Evolutionary conservation across 352 stramenopile species (phyloP), one percentile per base, ranked within the genome.

Genomic region (Globisporangium spiculum): DNA sequence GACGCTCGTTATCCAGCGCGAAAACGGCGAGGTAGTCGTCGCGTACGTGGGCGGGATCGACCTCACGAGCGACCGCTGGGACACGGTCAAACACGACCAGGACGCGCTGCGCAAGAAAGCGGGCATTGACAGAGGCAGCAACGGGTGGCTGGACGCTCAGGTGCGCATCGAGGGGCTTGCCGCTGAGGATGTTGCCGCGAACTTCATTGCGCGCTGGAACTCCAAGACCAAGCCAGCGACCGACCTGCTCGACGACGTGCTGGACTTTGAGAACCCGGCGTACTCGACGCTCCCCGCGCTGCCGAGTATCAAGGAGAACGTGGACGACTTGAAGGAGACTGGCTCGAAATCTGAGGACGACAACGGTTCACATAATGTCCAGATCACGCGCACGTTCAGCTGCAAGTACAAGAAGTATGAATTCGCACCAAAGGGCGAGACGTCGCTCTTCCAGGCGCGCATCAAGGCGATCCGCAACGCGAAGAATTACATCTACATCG

Each of bases 401-500:
- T 87, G 79, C 53, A 68, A 72, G 54, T 81, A 81, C 64, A 63
- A 75, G 56, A 74, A 63, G 52, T 90, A 89, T 60, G 69, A 80
- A 12, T 88, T 92, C 44, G 82, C 84, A 0, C 84, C 84, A 0
- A 57, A 63, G 2, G 77, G 84, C n/a, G 84, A 90, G 38, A 55
- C 68, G 6, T 86, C 84, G 38, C 64, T 88, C 20, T 77, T 87
- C 57, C 62, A 78, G 3, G 67, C 78, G 9, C 78, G 78, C 14
- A 66, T 90, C 63, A 87, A 90, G 64, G 81, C 76, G 14, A 80
- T 88, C 41, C 66, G 68, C 26, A 80, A 76, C 50, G 81, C 81
- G 3, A 80, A 80, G 63, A 90, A 88, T 68, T 90, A 76, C 55
- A 81, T 90, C 38, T 90, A 87, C 73, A 83, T 90, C 26, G 79